These are phyloP conservation scores for Yarrowia sp. DNA, from an alignment of 805 yeast genomes.

Conservation along the genomic window DNA sequence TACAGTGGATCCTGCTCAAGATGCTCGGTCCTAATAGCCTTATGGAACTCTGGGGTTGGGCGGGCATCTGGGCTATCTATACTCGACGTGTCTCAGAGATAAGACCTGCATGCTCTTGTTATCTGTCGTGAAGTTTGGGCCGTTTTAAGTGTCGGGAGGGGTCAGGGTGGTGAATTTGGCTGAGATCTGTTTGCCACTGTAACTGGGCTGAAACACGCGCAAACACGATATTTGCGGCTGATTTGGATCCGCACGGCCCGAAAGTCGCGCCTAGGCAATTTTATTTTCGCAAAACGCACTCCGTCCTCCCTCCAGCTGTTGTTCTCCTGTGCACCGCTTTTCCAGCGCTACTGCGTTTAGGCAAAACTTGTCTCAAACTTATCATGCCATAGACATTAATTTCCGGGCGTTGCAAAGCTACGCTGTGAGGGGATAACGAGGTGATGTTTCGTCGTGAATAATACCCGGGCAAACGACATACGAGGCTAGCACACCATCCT, in stretches of 20 bases:
- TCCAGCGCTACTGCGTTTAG: not conserved
- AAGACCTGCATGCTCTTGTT: slow-evolving; percentile 12
- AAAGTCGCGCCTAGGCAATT: no score
- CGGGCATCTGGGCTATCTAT: slow-evolving; percentile 9
- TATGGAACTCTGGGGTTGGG: not conserved
- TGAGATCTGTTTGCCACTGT: no score
- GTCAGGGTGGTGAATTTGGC: not conserved
- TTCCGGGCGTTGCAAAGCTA: not conserved
- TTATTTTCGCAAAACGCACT: no score
- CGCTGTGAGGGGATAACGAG: not conserved
- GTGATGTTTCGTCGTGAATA: not conserved
- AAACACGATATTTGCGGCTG: no score
- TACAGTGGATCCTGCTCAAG: not conserved
- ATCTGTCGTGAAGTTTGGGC: not conserved
- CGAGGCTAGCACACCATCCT: no score
- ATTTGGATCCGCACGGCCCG: no score
- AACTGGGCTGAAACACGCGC: no score
- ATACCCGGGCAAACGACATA: not conserved
- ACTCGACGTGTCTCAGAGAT: not conserved
- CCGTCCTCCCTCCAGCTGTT: not conserved
- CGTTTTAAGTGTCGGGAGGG: slow-evolving; percentile 1
- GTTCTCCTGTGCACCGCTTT: not conserved
- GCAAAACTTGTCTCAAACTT: slow-evolving; percentile 6
- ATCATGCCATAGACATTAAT: slow-evolving; percentile 3
- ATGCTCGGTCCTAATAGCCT: not conserved